Evolutionary conservation across 371 early-diverging fungal species (phyloP).

Genomic region (Apophysomyces ossiformis): DNA sequence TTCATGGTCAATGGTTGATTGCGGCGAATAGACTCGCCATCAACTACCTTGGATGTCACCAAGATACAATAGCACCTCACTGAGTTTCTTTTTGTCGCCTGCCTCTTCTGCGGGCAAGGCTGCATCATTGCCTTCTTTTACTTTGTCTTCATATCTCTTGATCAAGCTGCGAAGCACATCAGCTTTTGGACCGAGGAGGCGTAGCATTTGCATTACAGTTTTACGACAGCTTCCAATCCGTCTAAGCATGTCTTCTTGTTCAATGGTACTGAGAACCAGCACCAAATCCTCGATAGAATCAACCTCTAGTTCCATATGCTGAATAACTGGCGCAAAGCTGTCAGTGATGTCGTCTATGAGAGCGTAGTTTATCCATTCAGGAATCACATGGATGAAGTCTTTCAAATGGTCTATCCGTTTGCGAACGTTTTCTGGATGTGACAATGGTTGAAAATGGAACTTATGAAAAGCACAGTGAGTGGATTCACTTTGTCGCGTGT

Average conservation of each 20-base stretch:
- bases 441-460: conserved; percentile 67
- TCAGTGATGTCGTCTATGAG: conserved; percentile 88
- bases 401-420: conserved; percentile 66
- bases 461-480: conserved; percentile 16
- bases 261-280: conserved; percentile 68
- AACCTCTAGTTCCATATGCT: conserved; percentile 83
- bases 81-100: conserved; percentile 40
- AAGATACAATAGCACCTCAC: conserved; percentile 72
- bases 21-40: neutral
- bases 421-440: conserved; percentile 67
- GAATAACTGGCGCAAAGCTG: conserved; percentile 80
- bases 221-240: conserved; percentile 87
- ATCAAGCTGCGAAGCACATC: conserved; percentile 81
- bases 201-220: conserved; percentile 76
- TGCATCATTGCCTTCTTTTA: conserved; percentile 42
- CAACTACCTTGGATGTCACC: conserved; percentile 87
- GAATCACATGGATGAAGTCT: conserved; percentile 64
- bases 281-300: conserved; percentile 93
- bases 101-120: conserved; percentile 30
- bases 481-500: neutral
- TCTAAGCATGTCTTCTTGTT: conserved; percentile 87
- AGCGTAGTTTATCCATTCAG: conserved; percentile 93
- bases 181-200: conserved; percentile 79
- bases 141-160: conserved; percentile 62
- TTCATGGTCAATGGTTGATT: neutral